Percentiles rank a stretch among this genome's conserved stretches.
Evolutionary conservation across 2,329 filamentous ascomycete species (phyloP).

Genomic region (Blastomyces silverae): DNA sequence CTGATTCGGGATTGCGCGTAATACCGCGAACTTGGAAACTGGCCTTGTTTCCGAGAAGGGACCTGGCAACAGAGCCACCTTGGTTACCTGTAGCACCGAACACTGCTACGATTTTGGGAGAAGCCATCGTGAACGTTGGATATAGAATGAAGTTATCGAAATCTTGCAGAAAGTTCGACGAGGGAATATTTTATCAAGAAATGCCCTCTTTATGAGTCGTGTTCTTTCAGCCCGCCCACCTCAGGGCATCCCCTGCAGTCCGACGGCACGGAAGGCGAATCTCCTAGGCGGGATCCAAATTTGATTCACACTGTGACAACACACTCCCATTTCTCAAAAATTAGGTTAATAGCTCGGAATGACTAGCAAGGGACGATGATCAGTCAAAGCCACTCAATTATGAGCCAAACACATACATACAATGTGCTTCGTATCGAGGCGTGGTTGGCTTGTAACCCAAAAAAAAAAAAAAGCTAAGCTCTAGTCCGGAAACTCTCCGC

Average conservation of each 20-base stretch:
- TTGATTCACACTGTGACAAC: conserved; percentile 8
- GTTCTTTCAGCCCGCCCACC: background rate
- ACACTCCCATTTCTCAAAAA: conserved; percentile 8
- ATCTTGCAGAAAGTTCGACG: conserved; percentile 4
- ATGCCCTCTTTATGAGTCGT: conserved; percentile 10
- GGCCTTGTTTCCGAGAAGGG: conserved; percentile 8
- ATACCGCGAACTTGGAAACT: conserved; percentile 9
- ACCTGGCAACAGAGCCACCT: conserved; percentile 10
- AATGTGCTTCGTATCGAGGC: background rate
- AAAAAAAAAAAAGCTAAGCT: background rate
- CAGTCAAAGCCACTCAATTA: conserved; percentile 11
- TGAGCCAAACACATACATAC: background rate
- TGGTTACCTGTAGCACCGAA: conserved; percentile 22
- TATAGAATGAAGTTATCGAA: background rate
- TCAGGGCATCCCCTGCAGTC: background rate
- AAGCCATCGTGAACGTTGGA: conserved; percentile 8
- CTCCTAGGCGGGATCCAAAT: background rate
- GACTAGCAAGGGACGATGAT: background rate
- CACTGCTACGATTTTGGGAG: conserved; percentile 19
- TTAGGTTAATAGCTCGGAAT: background rate
- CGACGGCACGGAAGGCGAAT: too few relatives aligned
- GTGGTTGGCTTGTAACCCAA: background rate
- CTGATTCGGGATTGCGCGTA: conserved; percentile 25
- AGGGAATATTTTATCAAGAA: background rate
- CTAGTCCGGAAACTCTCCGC: too few relatives aligned